phyloP scores from a whole-genome alignment of 768 basidiomycete species.

The Termitomyces sp. region DNA sequence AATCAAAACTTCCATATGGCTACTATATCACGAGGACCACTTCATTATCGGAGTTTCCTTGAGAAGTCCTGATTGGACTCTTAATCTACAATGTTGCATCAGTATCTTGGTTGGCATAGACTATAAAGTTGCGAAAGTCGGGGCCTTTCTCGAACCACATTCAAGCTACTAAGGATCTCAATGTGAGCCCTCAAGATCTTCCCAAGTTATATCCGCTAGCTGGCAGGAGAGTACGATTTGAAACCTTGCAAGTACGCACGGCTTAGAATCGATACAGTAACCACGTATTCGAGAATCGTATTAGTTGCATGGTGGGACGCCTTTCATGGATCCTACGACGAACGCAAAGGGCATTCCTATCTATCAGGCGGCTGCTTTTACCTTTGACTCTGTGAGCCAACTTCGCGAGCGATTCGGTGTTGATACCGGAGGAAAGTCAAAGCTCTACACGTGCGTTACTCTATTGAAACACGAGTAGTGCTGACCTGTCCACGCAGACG shows the following conservation, averaged over 20 bases:
- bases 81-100: background rate
- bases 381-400: conserved; percentile 44
- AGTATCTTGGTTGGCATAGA: background rate
- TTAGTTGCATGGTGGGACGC: conserved; percentile 56
- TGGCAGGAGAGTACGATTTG: conserved; percentile 43
- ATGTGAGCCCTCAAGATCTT: conserved; percentile 4
- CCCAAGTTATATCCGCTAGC: conserved; percentile 19
- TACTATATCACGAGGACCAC: background rate
- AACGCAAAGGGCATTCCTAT: conserved; percentile 62
- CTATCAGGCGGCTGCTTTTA: conserved; percentile 50
- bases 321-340: conserved; percentile 43
- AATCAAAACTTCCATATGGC: background rate
- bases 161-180: conserved; percentile 7
- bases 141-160: background rate
- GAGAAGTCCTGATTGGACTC: background rate
- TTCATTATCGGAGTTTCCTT: background rate
- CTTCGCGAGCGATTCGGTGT: conserved; percentile 19
- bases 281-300: conserved; percentile 12
- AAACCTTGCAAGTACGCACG: conserved; percentile 28
- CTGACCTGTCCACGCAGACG: conserved; percentile 1
- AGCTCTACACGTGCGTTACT: conserved; percentile 2
- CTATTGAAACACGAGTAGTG: background rate
- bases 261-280: background rate
- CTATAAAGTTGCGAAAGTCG: background rate
- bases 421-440: conserved; percentile 4